Evolutionary conservation across 73 alveolate genomes (phyloP).

Genomic region (Uronychia binucleata): DNA sequence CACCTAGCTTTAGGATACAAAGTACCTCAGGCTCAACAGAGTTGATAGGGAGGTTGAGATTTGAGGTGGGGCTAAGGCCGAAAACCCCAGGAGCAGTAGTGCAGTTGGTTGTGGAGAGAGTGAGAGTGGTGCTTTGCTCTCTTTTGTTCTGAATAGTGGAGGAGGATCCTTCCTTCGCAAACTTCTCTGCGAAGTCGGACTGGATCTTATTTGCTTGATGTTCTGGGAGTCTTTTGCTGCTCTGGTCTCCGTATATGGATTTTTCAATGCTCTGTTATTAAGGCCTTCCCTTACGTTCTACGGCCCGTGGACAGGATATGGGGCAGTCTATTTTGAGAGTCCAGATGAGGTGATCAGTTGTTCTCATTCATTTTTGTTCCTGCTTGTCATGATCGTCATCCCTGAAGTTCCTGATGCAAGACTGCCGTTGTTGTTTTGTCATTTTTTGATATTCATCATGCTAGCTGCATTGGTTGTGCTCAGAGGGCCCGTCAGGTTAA

Average conservation of each 20-base stretch:
- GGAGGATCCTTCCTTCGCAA: not conserved
- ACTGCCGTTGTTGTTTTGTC: not conserved
- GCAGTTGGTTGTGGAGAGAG: slow-evolving; percentile 59
- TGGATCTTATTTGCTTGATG: not conserved
- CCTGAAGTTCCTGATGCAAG: not conserved
- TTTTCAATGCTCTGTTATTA: not conserved
- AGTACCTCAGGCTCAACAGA: not conserved
- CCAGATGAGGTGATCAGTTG: not conserved
- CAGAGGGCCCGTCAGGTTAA: not conserved
- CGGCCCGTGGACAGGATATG: too few relatives aligned
- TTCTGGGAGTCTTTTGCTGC: not conserved
- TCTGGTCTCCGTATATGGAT: not conserved
- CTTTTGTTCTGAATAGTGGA: not conserved
- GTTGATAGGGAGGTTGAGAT: not conserved
- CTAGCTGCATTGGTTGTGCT: not conserved
- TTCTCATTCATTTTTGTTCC: not conserved
- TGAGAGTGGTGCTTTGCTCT: slow-evolving; percentile 1
- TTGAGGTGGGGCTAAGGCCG: not conserved
- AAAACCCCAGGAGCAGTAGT: slow-evolving; percentile 17
- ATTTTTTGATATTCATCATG: not conserved
- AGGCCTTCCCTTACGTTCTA: too few relatives aligned
- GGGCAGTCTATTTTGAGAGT: not conserved
- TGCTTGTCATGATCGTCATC: not conserved
- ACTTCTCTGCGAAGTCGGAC: not conserved
- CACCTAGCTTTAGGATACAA: not conserved